Evolutionary conservation across 2,329 filamentous ascomycete species (phyloP).

Genomic region (Botrytis fragariae): DNA sequence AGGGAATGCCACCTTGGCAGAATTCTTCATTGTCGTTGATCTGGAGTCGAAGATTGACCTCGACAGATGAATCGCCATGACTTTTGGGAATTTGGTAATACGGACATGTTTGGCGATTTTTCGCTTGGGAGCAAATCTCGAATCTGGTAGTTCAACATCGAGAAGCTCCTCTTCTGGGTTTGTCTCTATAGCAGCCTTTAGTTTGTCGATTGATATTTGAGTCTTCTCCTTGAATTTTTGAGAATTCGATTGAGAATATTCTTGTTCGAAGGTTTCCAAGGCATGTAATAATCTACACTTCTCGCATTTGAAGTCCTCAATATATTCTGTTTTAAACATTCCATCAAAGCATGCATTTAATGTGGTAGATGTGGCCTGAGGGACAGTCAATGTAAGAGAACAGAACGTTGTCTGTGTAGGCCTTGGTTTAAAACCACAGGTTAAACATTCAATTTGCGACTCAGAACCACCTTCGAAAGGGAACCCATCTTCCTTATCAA

Average conservation of each 20-base stretch:
- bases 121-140: conserved; percentile 71
- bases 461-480: conserved; percentile 90
- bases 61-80: conserved; percentile 88
- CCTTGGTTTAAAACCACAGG: conserved; percentile 85
- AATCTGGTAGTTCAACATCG: conserved; percentile 71
- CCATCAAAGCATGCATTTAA: conserved; percentile 88
- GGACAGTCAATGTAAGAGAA: conserved; percentile 87
- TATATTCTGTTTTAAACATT: conserved; percentile 90
- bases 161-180: conserved; percentile 78
- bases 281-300: conserved; percentile 86
- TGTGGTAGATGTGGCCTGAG: conserved; percentile 75
- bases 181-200: conserved; percentile 68
- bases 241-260: conserved; percentile 55
- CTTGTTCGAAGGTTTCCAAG: conserved; percentile 57
- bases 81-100: conserved; percentile 82
- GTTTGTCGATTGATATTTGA: conserved; percentile 58
- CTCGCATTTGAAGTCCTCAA: conserved; percentile 96
- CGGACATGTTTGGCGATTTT: conserved; percentile 85
- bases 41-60: conserved; percentile 84
- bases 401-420: conserved; percentile 83
- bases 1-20: conserved; percentile 89
- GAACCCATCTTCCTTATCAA: conserved; percentile 65
- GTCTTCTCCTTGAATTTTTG: conserved; percentile 51
- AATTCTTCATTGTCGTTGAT: conserved; percentile 78
- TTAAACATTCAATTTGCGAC: conserved; percentile 91